Percentiles rank a stretch among this genome's conserved stretches.
These are phyloP conservation scores for Skeletonema grethae DNA, from an alignment of 108 stramenopile species.

Conservation along the genomic window DNA sequence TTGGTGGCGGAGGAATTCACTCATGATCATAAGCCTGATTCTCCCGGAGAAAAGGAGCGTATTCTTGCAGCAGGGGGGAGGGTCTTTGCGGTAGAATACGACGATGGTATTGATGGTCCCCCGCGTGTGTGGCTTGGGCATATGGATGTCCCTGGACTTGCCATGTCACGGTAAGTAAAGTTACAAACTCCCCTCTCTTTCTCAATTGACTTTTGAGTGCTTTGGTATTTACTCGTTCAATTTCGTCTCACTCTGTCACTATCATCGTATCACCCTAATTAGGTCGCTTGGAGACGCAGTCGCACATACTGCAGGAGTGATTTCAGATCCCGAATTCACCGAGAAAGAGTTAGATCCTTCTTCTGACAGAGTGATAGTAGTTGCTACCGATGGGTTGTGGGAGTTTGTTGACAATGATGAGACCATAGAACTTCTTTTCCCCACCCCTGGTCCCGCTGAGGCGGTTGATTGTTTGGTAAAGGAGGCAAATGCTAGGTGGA, in stretches of 20 bases:
- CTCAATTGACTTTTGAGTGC: background rate
- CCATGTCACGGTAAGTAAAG: conserved; percentile 88
- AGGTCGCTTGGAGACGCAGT: conserved; percentile 97
- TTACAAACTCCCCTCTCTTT: conserved; percentile 2
- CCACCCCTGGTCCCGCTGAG: conserved; percentile 79
- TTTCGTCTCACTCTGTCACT: conserved; percentile 9
- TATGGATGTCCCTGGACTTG: conserved; percentile 98
- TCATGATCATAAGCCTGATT: conserved; percentile 98
- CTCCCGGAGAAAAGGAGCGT: conserved; percentile 94
- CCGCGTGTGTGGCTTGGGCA: conserved; percentile 98
- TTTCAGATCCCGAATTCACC: conserved; percentile 93
- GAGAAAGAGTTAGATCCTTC: conserved; percentile 81
- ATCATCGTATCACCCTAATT: conserved; percentile 6
- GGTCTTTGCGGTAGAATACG: conserved; percentile 98
- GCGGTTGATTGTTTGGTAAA: conserved; percentile 91
- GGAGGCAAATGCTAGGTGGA: conserved; percentile 95
- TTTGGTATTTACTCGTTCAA: background rate
- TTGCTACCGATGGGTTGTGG: conserved; percentile 98
- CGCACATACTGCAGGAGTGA: conserved; percentile 97
- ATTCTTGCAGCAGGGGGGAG: conserved; percentile 93
- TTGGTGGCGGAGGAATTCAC: conserved; percentile 88
- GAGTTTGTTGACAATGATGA: conserved; percentile 96
- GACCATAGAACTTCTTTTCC: conserved; percentile 87
- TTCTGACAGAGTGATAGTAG: conserved; percentile 87
- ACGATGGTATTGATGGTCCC: conserved; percentile 98